Percentiles rank a stretch among this genome's conserved stretches.
Evolutionary conservation across 2,329 filamentous ascomycete genomes (phyloP).

Genomic region (Dactylonectria estremocensis): DNA sequence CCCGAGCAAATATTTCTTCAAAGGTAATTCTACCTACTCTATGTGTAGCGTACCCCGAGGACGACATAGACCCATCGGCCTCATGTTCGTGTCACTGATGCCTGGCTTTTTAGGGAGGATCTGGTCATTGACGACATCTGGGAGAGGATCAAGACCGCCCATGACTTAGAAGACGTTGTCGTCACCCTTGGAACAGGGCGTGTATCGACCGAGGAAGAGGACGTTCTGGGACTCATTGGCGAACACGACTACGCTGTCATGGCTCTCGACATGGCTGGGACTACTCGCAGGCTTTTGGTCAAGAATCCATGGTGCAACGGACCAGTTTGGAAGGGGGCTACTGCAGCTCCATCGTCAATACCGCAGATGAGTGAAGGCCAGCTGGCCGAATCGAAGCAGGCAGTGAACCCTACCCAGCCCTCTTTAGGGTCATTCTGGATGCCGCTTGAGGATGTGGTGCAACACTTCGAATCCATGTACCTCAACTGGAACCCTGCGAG

Average conservation of each 20-base stretch:
- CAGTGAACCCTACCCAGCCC: conserved; percentile 27
- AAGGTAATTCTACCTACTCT: conserved; percentile 61
- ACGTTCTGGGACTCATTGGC: conserved; percentile 84
- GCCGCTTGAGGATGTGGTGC: conserved; percentile 86
- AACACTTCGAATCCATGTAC: conserved; percentile 96
- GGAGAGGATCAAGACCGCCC: conserved; percentile 82
- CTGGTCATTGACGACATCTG: conserved; percentile 83
- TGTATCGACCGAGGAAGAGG: conserved; percentile 83
- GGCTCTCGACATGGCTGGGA: conserved; percentile 76
- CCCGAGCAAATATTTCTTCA: conserved; percentile 96
- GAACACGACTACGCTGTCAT: conserved; percentile 96
- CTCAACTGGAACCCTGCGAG: conserved; percentile 96
- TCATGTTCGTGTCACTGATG: conserved; percentile 23
- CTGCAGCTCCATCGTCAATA: conserved; percentile 1
- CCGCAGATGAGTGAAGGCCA: background rate
- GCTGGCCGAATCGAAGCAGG: conserved; percentile 1
- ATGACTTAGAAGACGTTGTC: conserved; percentile 84
- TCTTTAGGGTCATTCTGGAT: conserved; percentile 92
- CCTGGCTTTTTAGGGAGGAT: conserved; percentile 73
- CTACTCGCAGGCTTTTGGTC: conserved; percentile 80
- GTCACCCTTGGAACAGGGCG: conserved; percentile 92
- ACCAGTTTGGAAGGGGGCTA: conserved; percentile 74
- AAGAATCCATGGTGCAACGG: conserved; percentile 98
- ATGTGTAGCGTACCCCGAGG: background rate
- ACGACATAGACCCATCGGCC: background rate